A percentile compares a stretch with the other conserved stretches of the same genome.
Conservation (phyloP, 2,329 filamentous ascomycete species). For the Fusarium subglutinans region DNA sequence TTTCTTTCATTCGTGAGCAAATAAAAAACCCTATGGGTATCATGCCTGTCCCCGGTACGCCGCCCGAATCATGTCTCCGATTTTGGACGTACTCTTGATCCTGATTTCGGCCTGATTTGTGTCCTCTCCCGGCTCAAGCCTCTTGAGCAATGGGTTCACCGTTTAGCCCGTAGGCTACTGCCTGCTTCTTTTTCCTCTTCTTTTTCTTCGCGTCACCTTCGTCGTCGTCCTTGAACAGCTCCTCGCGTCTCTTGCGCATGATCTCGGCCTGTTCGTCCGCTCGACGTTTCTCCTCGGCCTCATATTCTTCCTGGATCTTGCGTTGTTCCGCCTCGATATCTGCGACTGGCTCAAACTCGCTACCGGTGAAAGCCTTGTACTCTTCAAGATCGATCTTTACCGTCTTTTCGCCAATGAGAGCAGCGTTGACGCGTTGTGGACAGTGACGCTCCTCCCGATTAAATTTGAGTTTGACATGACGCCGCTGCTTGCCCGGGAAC, state of each 20-base stretch:
- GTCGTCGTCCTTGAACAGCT: constrained; percentile 57
- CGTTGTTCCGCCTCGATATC: constrained; percentile 65
- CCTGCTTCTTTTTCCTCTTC: constrained; percentile 48
- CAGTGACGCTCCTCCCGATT: constrained; percentile 78
- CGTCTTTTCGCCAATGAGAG: constrained; percentile 68
- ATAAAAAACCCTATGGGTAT: constrained; percentile 43
- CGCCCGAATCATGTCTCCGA: constrained; percentile 21
- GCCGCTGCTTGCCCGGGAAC: constrained; percentile 76
- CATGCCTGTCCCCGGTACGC: constrained; percentile 37
- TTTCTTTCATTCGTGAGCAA: constrained; percentile 13
- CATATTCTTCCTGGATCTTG: constrained; percentile 56
- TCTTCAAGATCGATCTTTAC: constrained; percentile 68
- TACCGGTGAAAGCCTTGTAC: constrained; percentile 64
- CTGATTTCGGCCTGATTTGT: constrained; percentile 8
- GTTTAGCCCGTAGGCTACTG: constrained; percentile 49
- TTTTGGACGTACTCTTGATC: constrained; percentile 8
- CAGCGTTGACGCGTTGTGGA: constrained; percentile 69
- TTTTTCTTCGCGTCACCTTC: constrained; percentile 46
- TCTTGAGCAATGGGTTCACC: constrained; percentile 48
- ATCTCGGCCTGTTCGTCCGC: constrained; percentile 59
- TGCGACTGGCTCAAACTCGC: constrained; percentile 64
- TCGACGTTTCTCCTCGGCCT: constrained; percentile 54
- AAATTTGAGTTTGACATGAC: constrained; percentile 84
- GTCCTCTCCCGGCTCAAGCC: constrained; percentile 16
- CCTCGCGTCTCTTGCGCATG: constrained; percentile 59